Base-by-base conservation (phyloP, 805 yeast genomes). In the Trichomonascus vanleenenianus region DNA sequence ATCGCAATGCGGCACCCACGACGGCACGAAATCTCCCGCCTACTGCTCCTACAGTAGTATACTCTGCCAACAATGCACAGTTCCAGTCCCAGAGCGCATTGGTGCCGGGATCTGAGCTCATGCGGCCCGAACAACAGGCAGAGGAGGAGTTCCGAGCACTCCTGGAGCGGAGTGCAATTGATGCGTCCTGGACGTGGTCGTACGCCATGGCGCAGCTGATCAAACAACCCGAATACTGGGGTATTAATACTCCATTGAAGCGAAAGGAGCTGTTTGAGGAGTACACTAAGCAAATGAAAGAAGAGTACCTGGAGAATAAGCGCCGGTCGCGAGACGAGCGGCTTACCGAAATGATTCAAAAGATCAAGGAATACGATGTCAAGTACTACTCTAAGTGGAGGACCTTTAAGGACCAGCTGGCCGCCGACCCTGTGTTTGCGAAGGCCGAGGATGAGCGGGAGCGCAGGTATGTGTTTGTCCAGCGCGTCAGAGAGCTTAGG, bases 141-240 rank as follows among this genome's bases (percentile, higher is more conserved):
- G 73, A 71, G 37, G 51, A 56, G 3, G 64, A 61, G 8, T 87
- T 82, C 57, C 54, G 70, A 14, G 59, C 66, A 2, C 68, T 87
- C 73, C 64, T 88, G 8, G 60, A 65, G 30, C 76, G 73, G 1
- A 62, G 73, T 33, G 64, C 71, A 6, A 85, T 87, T 2, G 88
- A 82, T 59, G 73, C 83, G 0, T 74, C 83, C 0, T 84, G 91
- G 89, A 73, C 93, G 0, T 86, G 86, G 61, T 76, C 73, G 41
- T 68, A 68, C 47, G 82, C 84, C 1, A 78, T 87, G 64, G 72
- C 75, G 18, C 63, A 65, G 14, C 75, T 83, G 47, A 71, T 83
- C 14, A 59, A 56, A 2, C 80, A 82, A 51, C 76, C 81, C 1
- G 66, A 79, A 12, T 88, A 85, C 56, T 84, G 91, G 89, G 62